phyloP scores from a whole-genome alignment of 345 rosid species.

The Brassica juncea region DNA sequence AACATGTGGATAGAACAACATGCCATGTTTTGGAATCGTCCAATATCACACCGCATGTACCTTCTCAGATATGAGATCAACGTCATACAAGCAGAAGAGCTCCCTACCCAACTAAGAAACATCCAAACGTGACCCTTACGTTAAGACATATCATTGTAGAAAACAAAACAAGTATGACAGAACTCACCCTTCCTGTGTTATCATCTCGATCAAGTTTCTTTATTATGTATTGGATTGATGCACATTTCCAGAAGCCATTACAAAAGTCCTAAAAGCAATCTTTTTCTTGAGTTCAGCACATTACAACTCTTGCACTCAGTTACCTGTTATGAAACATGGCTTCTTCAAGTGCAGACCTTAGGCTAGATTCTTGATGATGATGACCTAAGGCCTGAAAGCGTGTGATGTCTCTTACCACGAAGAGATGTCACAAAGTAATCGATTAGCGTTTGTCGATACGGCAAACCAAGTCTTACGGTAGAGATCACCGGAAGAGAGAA shows the following conservation, averaged over 20 bases:
- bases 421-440: slow-evolving; percentile 38
- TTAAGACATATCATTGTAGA: neutral
- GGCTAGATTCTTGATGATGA: slow-evolving; percentile 97
- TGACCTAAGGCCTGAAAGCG: slow-evolving; percentile 84
- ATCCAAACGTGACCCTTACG: neutral
- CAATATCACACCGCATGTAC: slow-evolving; percentile 64
- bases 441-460: slow-evolving; percentile 37
- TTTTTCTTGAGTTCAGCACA: neutral
- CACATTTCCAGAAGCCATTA: slow-evolving; percentile 92
- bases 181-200: slow-evolving; percentile 68
- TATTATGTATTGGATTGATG: slow-evolving; percentile 85
- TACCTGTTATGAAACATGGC: slow-evolving; percentile 83
- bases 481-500: slow-evolving; percentile 46
- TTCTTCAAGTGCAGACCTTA: slow-evolving; percentile 97
- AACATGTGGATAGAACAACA: slow-evolving; percentile 65
- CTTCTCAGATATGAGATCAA: slow-evolving; percentile 82
- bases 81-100: slow-evolving; percentile 72
- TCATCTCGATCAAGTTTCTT: slow-evolving; percentile 62
- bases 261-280: slow-evolving; percentile 56
- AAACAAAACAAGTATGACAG: slow-evolving; percentile 5
- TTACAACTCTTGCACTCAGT: neutral
- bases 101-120: slow-evolving; percentile 70
- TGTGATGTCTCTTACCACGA: slow-evolving; percentile 45
- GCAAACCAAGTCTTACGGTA: slow-evolving; percentile 44
- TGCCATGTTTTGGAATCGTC: slow-evolving; percentile 84